Conservation (phyloP, 805 yeast genomes). For the Candida suzukii region DNA sequence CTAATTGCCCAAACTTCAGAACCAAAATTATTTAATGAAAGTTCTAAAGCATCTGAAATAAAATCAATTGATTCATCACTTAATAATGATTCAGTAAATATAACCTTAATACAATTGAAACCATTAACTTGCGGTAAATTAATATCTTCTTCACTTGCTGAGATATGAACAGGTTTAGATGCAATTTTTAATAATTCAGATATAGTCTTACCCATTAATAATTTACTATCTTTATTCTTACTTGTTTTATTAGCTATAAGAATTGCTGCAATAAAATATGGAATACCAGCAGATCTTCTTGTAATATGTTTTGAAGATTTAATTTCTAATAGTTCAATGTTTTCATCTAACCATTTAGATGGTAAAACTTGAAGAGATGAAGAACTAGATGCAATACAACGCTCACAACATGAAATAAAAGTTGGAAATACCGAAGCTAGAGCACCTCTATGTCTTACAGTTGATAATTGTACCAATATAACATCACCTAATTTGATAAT, state of each 20-base stretch:
- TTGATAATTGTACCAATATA: slow-evolving; percentile 58
- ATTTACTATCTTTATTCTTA: slow-evolving; percentile 14
- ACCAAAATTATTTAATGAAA: slow-evolving; percentile 58
- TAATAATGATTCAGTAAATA: slow-evolving; percentile 68
- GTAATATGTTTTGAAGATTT: slow-evolving; percentile 65
- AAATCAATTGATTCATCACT: slow-evolving; percentile 42
- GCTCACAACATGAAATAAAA: slow-evolving; percentile 55
- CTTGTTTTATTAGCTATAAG: slow-evolving; percentile 37
- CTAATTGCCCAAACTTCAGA: slow-evolving; percentile 77
- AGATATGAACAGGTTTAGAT: slow-evolving; percentile 28
- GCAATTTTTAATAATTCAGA: slow-evolving; percentile 49
- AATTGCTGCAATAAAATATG: slow-evolving; percentile 69
- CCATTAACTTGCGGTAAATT: slow-evolving; percentile 94
- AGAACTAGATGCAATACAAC: slow-evolving; percentile 33
- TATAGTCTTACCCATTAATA: slow-evolving; percentile 44
- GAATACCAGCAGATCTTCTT: slow-evolving; percentile 90
- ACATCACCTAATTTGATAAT: slow-evolving; percentile 42
- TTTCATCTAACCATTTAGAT: slow-evolving; percentile 51
- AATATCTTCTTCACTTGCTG: slow-evolving; percentile 39
- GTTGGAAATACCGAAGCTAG: slow-evolving; percentile 85
- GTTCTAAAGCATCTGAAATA: slow-evolving; percentile 49
- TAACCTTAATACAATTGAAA: slow-evolving; percentile 70
- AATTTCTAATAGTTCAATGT: slow-evolving; percentile 40
- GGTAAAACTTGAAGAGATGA: slow-evolving; percentile 33
- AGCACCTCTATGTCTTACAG: slow-evolving; percentile 86